Evolutionary conservation across 2,329 filamentous ascomycete species (phyloP).

Genomic region (Xylariaceae sp.): DNA sequence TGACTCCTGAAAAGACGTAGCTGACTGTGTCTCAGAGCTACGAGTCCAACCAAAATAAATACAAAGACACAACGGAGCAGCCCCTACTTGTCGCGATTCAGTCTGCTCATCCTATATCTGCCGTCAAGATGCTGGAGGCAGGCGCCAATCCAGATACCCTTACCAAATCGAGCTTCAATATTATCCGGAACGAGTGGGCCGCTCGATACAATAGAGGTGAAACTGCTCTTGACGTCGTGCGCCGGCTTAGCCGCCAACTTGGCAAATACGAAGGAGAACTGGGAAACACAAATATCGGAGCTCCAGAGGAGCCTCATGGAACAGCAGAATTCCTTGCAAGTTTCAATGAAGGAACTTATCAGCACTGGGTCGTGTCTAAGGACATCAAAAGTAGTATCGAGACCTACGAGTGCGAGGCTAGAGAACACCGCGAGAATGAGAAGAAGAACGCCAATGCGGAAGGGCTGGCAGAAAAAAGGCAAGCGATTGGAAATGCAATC

Average conservation of each 20-base stretch:
- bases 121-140: conserved; percentile 53
- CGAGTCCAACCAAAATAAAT: conserved; percentile 46
- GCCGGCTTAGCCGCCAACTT: conserved; percentile 45
- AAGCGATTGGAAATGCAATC: conserved; percentile 48
- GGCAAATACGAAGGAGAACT: conserved; percentile 37
- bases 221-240: conserved; percentile 59
- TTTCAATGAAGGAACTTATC: conserved; percentile 54
- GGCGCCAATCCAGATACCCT: conserved; percentile 65
- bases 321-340: conserved; percentile 50
- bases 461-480: conserved; percentile 47
- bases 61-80: conserved; percentile 49
- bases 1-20: background rate
- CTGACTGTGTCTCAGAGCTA: conserved; percentile 10
- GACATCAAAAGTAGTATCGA: conserved; percentile 32
- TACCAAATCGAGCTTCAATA: conserved; percentile 32
- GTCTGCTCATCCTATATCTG: conserved; percentile 42
- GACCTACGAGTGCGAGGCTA: conserved; percentile 27
- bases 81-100: conserved; percentile 62
- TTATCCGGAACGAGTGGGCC: conserved; percentile 30
- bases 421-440: conserved; percentile 12
- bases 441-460: conserved; percentile 24
- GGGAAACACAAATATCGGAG: too few species aligned
- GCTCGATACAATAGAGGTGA: conserved; percentile 34
- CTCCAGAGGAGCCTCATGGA: conserved; percentile 26
- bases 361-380: conserved; percentile 47